These are phyloP conservation scores for Sporisorium sorghi DNA, from an alignment of 1,284 basidiomycete genomes.

Conservation along the genomic window DNA sequence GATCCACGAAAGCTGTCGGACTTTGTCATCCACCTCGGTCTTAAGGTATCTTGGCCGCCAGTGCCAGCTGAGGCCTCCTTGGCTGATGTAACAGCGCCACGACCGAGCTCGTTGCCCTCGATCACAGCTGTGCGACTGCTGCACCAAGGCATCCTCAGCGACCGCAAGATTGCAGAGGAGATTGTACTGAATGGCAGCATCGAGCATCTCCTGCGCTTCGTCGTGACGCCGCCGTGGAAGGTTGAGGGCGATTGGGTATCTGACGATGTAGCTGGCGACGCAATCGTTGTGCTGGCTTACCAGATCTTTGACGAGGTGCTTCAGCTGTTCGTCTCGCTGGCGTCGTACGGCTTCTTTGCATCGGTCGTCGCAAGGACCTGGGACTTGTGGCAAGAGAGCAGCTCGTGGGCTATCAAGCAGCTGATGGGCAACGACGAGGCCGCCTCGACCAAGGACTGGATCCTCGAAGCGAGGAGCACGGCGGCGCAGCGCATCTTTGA, in stretches of 20 bases:
- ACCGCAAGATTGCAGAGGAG: slow-evolving; percentile 76
- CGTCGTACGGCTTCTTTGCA: slow-evolving; percentile 81
- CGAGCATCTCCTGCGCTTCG: slow-evolving; percentile 81
- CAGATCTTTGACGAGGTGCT: slow-evolving; percentile 69
- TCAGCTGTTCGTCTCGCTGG: slow-evolving; percentile 77
- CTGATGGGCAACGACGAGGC: background rate
- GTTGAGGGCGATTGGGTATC: slow-evolving; percentile 66
- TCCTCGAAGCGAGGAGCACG: slow-evolving; percentile 18
- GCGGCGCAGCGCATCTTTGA: slow-evolving; percentile 65
- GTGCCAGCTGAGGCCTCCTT: slow-evolving; percentile 6
- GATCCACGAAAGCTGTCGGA: slow-evolving; percentile 29
- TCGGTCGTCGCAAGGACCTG: slow-evolving; percentile 73
- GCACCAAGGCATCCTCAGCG: slow-evolving; percentile 75
- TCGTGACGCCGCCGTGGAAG: slow-evolving; percentile 75
- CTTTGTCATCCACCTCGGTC: slow-evolving; percentile 40
- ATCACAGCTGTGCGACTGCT: slow-evolving; percentile 75
- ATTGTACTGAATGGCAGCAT: slow-evolving; percentile 73
- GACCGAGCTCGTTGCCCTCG: slow-evolving; percentile 22
- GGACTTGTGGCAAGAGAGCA: slow-evolving; percentile 39
- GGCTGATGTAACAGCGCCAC: background rate
- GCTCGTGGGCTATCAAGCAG: slow-evolving; percentile 38
- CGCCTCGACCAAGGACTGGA: slow-evolving; percentile 9
- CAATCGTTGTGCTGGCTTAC: slow-evolving; percentile 67
- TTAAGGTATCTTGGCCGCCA: slow-evolving; percentile 46
- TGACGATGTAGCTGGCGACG: slow-evolving; percentile 68